Percentiles rank a stretch among this genome's conserved stretches.
Conservation (phyloP, 495 filamentous ascomycete species). For the Neurospora africana region DNA sequence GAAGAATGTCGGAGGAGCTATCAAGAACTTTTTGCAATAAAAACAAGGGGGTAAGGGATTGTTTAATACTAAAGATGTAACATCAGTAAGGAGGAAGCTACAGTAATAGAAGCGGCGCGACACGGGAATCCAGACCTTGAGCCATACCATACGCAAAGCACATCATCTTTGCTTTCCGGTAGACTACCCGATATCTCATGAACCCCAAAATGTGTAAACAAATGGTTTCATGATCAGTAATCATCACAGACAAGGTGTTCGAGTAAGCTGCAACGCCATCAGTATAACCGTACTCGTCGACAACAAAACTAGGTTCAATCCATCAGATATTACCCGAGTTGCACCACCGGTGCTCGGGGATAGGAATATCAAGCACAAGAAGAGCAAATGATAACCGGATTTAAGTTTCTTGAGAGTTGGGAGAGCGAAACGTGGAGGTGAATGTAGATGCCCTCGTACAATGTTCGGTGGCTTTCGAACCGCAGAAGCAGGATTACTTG, state of each 20-base stretch:
- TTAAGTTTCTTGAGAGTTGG: neutral
- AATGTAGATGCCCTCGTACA: neutral
- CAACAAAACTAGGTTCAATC: neutral
- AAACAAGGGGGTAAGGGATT: neutral
- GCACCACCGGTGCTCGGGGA: neutral
- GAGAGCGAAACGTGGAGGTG: neutral
- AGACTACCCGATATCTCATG: neutral
- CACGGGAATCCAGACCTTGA: neutral
- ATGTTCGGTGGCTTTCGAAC: neutral
- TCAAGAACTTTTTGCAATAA: constrained; percentile 65
- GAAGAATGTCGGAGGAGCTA: constrained; percentile 75
- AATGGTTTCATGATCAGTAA: neutral
- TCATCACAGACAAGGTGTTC: neutral
- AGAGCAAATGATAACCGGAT: neutral
- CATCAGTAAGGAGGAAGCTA: neutral
- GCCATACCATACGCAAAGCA: neutral
- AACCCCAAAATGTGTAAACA: neutral
- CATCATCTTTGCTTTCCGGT: neutral
- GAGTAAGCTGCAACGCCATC: neutral
- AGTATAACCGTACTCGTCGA: neutral
- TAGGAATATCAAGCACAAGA: neutral
- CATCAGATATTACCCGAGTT: neutral
- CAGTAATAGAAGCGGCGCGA: neutral
- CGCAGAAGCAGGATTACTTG: neutral
- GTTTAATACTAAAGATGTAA: neutral